phyloP scores from a whole-genome alignment of 768 basidiomycete species.

The Butyriboletus loyo region DNA sequence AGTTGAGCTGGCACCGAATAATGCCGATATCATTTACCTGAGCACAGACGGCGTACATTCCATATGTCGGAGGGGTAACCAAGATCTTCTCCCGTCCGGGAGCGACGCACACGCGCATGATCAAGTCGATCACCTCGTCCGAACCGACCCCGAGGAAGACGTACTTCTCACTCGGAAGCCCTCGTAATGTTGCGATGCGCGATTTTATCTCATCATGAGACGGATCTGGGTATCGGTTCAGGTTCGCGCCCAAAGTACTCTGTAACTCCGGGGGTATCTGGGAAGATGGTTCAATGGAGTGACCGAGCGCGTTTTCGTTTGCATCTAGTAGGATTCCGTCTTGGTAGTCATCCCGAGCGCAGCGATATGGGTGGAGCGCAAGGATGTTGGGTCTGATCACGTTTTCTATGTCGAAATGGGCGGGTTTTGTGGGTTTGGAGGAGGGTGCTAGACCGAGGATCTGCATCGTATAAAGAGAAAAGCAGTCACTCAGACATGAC shows the following conservation, averaged over 20 bases:
- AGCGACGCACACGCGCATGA: conserved; percentile 84
- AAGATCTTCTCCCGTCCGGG: conserved; percentile 82
- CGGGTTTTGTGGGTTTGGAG: conserved; percentile 46
- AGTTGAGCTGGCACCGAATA: conserved; percentile 70
- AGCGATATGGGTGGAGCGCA: conserved; percentile 87
- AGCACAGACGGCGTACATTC: conserved; percentile 95
- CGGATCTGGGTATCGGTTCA: conserved; percentile 95
- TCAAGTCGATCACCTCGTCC: conserved; percentile 93
- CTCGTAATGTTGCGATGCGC: conserved; percentile 70
- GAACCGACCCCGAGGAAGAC: conserved; percentile 96
- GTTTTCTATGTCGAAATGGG: conserved; percentile 80
- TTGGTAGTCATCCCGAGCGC: conserved; percentile 94
- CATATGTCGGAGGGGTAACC: conserved; percentile 93
- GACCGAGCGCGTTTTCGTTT: conserved; percentile 95
- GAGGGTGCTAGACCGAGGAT: conserved; percentile 60
- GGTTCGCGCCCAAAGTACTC: conserved; percentile 44
- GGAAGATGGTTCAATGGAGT: conserved; percentile 55
- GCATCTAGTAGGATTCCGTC: conserved; percentile 92
- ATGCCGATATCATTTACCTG: conserved; percentile 91
- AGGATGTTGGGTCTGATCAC: conserved; percentile 95
- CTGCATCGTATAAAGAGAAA: conserved; percentile 44
- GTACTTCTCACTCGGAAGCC: conserved; percentile 58
- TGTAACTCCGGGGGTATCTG: conserved; percentile 36
- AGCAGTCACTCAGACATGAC: neutral
- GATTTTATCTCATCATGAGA: conserved; percentile 77